Evolutionary conservation across 345 rosid genomes (phyloP), one percentile per base, ranked within the genome.

Genomic region (Heritiera fomes): DNA sequence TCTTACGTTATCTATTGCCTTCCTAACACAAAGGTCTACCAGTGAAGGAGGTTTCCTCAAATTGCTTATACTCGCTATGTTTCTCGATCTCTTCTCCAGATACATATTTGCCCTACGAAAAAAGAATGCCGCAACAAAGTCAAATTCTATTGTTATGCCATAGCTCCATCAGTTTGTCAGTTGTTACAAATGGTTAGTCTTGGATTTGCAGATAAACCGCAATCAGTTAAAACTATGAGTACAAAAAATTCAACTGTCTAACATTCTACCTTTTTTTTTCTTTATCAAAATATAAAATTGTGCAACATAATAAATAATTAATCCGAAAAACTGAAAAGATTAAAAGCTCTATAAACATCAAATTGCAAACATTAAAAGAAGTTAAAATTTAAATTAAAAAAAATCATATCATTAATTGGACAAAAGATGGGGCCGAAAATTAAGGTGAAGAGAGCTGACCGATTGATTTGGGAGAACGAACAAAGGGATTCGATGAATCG

Each of bases 21-120:
- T 81, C 74, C 81, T 62, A 38, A 96, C 82, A 72, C 97, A 94
- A 53, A 96, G 96, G 78, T 94, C 99, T 45, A 94, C 90, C 86
- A 96, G 85, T 2, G 97, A 89, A 45, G 92, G 97, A 59, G 89
- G 83, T 79, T 82, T 68, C 83, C 76, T 83, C 52, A 70, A 18
- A 43, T 43, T 47, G 23, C 23, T 52, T 49, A 41, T 79, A 72
- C 53, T 47, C 14, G 4, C 40, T 79, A 83, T 80, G 64, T 12
- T 75, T 28, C 75, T 78, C 17, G 60, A 30, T 55, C 49, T 73
- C 76, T 40, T 64, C 77, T 63, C 79, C 46, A 79, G 5, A 59
- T 58, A 43, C 53, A 75, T 75, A 59, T 60, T 75, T 75, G 12
- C 77, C 13, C 20, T 23, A 75, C 14, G 11, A 5, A 15, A n/a